Evolutionary conservation across 2,329 filamentous ascomycete genomes (phyloP).

Genomic region (Xylaria sp.): DNA sequence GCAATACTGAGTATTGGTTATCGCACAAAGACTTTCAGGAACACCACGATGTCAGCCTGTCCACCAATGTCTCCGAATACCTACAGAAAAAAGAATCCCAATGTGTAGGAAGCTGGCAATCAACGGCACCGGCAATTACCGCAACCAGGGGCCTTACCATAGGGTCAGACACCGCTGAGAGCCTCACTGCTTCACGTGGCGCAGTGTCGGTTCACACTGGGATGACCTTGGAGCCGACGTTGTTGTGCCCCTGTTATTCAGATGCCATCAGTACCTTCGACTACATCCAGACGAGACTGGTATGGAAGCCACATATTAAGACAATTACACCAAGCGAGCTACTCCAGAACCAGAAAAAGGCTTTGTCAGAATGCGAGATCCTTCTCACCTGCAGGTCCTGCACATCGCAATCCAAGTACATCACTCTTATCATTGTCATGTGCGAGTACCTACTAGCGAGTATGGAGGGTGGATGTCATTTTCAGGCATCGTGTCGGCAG

Average conservation of each 20-base stretch:
- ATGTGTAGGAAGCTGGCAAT: neutral
- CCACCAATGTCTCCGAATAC: neutral
- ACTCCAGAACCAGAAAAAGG: neutral
- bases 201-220: neutral
- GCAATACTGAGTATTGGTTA: neutral
- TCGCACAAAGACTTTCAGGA: neutral
- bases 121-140: neutral
- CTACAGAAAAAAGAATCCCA: neutral
- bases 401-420: neutral
- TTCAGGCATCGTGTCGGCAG: neutral
- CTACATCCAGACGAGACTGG: neutral
- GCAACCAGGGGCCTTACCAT: neutral
- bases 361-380: neutral
- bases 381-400: neutral
- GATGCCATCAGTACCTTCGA: neutral
- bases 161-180: neutral
- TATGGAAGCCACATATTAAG: neutral
- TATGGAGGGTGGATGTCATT: neutral
- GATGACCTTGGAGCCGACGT: neutral
- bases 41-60: neutral
- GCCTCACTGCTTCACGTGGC: neutral
- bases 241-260: neutral
- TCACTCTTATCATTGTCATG: constrained; percentile 4
- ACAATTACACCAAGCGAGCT: neutral
- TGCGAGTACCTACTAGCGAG: neutral